phyloP scores from a whole-genome alignment of 108 stramenopile genomes.

The Nitzschia sp. region DNA sequence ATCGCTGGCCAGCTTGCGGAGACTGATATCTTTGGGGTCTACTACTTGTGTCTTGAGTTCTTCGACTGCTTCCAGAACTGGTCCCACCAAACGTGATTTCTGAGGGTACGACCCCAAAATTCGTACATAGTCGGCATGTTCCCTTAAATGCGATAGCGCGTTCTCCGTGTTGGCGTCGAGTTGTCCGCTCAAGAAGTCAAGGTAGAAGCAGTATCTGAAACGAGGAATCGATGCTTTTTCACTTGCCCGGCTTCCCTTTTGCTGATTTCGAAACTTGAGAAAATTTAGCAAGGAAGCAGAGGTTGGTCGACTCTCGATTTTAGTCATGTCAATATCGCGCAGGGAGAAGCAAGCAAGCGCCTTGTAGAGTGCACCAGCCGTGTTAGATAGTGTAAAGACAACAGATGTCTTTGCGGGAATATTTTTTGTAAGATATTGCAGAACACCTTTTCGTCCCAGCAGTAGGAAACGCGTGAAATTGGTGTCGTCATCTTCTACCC shows the following conservation, averaged over 20 bases:
- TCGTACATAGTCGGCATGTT: constrained; percentile 86
- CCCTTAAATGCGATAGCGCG: constrained; percentile 80
- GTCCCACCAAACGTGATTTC: constrained; percentile 83
- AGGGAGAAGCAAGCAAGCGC: constrained; percentile 94
- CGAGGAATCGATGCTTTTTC: constrained; percentile 63
- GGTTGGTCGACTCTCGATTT: constrained; percentile 96
- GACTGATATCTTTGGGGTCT: constrained; percentile 30
- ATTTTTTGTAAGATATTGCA: constrained; percentile 65
- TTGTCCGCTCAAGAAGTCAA: constrained; percentile 82
- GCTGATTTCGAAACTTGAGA: constrained; percentile 75
- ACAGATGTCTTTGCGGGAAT: constrained; percentile 89
- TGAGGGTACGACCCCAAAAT: constrained; percentile 87
- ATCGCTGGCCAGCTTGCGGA: constrained; percentile 57
- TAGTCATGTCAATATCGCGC: constrained; percentile 95
- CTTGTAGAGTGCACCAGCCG: constrained; percentile 93
- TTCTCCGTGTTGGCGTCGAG: constrained; percentile 78
- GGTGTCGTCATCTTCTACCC: constrained; percentile 96
- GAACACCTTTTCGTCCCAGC: constrained; percentile 78
- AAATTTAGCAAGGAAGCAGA: constrained; percentile 82
- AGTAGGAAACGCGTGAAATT: constrained; percentile 98
- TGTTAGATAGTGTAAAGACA: constrained; percentile 94
- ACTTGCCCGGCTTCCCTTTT: constrained; percentile 40
- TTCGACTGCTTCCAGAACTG: constrained; percentile 73
- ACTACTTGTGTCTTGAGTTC: constrained; percentile 58
- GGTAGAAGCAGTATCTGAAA: constrained; percentile 91